Conservation (phyloP, 1,284 basidiomycete species). For the Rhodotorula sp. region DNA sequence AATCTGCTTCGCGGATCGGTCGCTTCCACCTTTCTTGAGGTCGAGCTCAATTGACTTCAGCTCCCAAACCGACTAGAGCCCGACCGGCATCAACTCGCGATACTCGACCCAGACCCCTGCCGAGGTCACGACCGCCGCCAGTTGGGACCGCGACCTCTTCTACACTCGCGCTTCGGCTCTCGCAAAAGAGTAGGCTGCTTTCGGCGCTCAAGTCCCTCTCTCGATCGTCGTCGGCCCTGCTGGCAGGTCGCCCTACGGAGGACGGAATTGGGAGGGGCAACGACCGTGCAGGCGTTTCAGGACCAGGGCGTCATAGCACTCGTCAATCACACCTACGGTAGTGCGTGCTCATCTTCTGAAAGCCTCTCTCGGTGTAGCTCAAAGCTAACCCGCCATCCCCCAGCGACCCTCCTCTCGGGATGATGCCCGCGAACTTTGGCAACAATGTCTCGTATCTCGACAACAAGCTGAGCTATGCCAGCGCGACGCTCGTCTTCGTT, state of each 20-base stretch:
- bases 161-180: constrained; percentile 51
- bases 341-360: too few species aligned
- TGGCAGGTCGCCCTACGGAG: constrained; percentile 45
- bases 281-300: constrained; percentile 59
- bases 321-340: constrained; percentile 34
- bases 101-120: constrained; percentile 46
- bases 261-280: constrained; percentile 83
- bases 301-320: constrained; percentile 57
- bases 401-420: too few species aligned
- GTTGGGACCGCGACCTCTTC: constrained; percentile 53
- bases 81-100: constrained; percentile 4
- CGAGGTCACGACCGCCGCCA: constrained; percentile 53
- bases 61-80: too few species aligned
- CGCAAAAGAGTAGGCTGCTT: constrained; percentile 55
- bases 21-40: too few species aligned
- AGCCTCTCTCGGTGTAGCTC: constrained; percentile 9
- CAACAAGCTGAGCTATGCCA: constrained; percentile 33
- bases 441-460: constrained; percentile 39
- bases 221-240: constrained; percentile 22
- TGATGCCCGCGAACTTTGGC: too few species aligned
- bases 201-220: constrained; percentile 72
- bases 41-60: too few species aligned
- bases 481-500: constrained; percentile 37
- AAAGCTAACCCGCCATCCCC: too few species aligned
- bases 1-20: neutral